Conservation (phyloP, 2,329 filamentous ascomycete species). For the Colletotrichum brevisporum region DNA sequence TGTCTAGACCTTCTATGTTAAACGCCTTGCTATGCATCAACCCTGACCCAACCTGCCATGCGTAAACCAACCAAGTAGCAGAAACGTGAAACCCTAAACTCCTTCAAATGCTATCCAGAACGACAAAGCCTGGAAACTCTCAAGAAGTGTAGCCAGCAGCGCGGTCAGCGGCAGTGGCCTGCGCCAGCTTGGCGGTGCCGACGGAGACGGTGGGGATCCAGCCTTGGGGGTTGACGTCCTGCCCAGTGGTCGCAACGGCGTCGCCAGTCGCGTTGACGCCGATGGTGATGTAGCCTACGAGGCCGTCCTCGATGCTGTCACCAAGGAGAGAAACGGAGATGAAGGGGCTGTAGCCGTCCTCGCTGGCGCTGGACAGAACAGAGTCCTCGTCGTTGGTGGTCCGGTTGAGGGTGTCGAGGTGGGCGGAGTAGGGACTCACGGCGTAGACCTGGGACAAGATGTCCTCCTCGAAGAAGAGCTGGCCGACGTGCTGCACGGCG, state of each 20-base stretch:
- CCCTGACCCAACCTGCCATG: no score
- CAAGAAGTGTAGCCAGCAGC: constrained; percentile 23
- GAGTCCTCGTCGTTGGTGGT: constrained; percentile 52
- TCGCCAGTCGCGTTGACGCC: constrained; percentile 51
- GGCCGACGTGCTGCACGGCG: constrained; percentile 13
- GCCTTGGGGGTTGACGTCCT: constrained; percentile 3
- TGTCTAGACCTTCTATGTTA: neutral
- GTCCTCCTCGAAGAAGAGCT: constrained; percentile 28
- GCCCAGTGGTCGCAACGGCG: neutral
- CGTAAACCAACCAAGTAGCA: no score
- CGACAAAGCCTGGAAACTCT: neutral
- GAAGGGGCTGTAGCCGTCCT: constrained; percentile 62
- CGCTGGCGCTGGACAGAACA: constrained; percentile 57
- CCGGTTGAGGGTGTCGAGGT: constrained; percentile 8
- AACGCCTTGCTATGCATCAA: constrained; percentile 7
- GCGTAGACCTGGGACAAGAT: constrained; percentile 16
- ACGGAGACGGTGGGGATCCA: constrained; percentile 16
- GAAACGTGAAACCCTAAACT: neutral
- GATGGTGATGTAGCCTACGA: constrained; percentile 62
- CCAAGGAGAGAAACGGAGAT: constrained; percentile 67
- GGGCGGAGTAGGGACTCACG: constrained; percentile 13
- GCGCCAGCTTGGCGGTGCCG: constrained; percentile 14
- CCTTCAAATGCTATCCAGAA: neutral
- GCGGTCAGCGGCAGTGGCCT: constrained; percentile 19
- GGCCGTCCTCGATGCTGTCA: constrained; percentile 58